Percentiles rank a stretch among this genome's conserved stretches.
Evolutionary conservation across 805 yeast species (phyloP).

Genomic region (Saccharomycopsis olivae): DNA sequence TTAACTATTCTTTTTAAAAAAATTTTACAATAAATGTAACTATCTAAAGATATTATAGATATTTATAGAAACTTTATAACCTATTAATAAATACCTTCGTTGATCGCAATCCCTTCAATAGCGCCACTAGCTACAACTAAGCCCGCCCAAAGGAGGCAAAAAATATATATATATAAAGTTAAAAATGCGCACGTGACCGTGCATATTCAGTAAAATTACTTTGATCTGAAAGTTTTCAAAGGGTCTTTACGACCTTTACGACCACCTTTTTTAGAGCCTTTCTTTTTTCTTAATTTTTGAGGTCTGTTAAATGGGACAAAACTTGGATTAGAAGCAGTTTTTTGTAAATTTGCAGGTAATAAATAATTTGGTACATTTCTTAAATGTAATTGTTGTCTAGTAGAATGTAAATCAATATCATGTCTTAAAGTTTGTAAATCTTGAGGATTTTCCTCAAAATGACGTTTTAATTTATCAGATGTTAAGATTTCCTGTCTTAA

Average conservation of each 20-base stretch:
- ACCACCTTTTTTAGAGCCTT: constrained; percentile 16
- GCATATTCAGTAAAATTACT: too few relatives aligned
- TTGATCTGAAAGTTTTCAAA: constrained; percentile 47
- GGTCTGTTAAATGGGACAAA: constrained; percentile 59
- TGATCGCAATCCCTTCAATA: too few relatives aligned
- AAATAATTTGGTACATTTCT: constrained; percentile 89
- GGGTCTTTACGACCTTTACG: constrained; percentile 45
- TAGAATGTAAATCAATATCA: constrained; percentile 77
- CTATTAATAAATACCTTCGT: too few relatives aligned
- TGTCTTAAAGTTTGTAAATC: constrained; percentile 84
- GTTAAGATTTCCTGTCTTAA: constrained; percentile 77
- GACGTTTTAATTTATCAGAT: constrained; percentile 84
- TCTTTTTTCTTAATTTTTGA: constrained; percentile 23
- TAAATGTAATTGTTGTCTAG: constrained; percentile 74
- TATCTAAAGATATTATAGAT: too few relatives aligned
- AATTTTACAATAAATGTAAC: too few relatives aligned
- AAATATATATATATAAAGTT: too few relatives aligned
- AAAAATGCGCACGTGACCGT: too few relatives aligned
- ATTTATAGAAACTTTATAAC: too few relatives aligned
- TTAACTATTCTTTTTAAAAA: too few relatives aligned
- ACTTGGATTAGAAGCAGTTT: constrained; percentile 44
- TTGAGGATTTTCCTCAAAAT: constrained; percentile 95
- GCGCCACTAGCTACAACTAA: too few relatives aligned
- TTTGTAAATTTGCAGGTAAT: constrained; percentile 69
- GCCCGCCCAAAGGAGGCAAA: too few relatives aligned